These are phyloP conservation scores for Hanseniaspora lachancei DNA, from an alignment of 805 yeast species.

Conservation along the genomic window DNA sequence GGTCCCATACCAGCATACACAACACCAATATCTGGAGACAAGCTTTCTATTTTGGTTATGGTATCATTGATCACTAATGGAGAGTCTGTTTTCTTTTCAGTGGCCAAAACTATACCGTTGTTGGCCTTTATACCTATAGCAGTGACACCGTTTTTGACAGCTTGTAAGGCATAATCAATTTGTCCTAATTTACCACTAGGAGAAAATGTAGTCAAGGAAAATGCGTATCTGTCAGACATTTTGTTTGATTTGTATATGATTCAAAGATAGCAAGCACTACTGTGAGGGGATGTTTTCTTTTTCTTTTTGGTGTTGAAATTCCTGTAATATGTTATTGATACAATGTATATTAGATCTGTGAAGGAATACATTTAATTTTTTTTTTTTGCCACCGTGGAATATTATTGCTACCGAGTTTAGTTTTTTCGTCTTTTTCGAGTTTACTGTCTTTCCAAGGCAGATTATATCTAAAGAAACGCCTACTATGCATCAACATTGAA, in stretches of 20 bases:
- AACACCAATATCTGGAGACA: constrained; percentile 94
- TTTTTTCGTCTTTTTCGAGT: not conserved
- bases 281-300: too few species aligned
- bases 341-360: not conserved
- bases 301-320: not conserved
- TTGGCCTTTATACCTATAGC: constrained; percentile 89
- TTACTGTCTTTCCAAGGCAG: not conserved
- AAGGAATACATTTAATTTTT: not conserved
- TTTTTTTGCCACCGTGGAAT: constrained; percentile 15
- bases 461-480: too few species aligned
- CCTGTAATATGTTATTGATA: too few species aligned
- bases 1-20: constrained; percentile 99
- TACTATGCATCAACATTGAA: too few species aligned
- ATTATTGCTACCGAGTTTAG: not conserved
- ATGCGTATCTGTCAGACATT: constrained; percentile 97
- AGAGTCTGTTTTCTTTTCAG: constrained; percentile 82
- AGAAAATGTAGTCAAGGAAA: constrained; percentile 92
- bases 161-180: constrained; percentile 93
- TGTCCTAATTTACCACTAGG: constrained; percentile 98
- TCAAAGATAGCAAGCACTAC: not conserved
- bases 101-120: constrained; percentile 91
- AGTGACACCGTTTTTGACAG: constrained; percentile 95
- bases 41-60: constrained; percentile 60
- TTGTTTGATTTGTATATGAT: not conserved
- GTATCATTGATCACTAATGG: constrained; percentile 62